Percentiles rank a stretch among this genome's conserved stretches.
Conservation (phyloP, 2,329 filamentous ascomycete genomes). For the Aureobasidium sp. region DNA sequence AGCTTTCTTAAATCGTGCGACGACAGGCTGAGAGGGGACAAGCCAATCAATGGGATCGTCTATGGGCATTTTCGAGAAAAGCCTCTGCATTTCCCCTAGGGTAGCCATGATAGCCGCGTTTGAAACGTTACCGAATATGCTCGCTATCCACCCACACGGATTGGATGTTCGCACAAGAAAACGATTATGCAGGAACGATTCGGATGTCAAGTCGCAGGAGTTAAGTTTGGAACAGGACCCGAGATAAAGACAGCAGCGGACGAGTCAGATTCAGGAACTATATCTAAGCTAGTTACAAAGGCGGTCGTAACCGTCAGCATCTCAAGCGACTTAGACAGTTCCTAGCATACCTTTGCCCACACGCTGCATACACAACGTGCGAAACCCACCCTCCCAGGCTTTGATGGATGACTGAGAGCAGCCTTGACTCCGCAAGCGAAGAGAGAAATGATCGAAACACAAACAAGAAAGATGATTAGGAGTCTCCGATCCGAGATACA, state of each 20-base stretch:
- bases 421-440: not conserved
- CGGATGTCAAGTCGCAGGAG: too few species aligned
- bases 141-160: too few species aligned
- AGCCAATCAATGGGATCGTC: not conserved
- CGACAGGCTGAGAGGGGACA: slow-evolving; percentile 6
- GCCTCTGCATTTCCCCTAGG: not conserved
- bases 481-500: too few species aligned
- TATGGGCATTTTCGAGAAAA: not conserved
- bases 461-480: not conserved
- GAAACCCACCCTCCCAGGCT: slow-evolving; percentile 13
- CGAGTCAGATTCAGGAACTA: not conserved
- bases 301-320: not conserved
- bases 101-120: not conserved
- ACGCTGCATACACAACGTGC: slow-evolving; percentile 2
- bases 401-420: not conserved
- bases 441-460: not conserved
- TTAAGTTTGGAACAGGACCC: too few species aligned
- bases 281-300: not conserved
- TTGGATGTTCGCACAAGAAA: too few species aligned
- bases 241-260: not conserved
- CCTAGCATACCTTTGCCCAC: not conserved
- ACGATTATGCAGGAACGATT: too few species aligned
- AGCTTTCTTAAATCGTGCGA: not conserved
- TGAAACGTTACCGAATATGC: too few species aligned
- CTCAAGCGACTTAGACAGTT: not conserved